Percentiles rank a stretch among this genome's conserved stretches.
Evolutionary conservation across 2,329 filamentous ascomycete genomes (phyloP).

Genomic region (Claviceps maximensis): DNA sequence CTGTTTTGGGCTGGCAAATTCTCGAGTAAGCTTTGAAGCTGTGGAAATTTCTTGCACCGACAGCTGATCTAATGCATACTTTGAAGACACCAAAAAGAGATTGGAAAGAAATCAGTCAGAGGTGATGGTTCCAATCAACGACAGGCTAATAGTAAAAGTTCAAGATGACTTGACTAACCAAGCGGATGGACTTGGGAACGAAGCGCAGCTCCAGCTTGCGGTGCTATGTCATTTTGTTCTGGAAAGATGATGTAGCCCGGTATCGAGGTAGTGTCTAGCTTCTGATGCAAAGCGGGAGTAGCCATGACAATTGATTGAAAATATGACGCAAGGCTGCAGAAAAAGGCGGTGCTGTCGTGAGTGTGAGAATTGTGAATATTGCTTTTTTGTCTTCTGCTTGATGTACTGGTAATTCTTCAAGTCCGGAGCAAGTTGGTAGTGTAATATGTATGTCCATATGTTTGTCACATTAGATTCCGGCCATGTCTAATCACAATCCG

Average conservation of each 20-base stretch:
- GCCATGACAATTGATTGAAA: constrained; percentile 8
- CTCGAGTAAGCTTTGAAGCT: constrained; percentile 35
- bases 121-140: not conserved
- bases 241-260: constrained; percentile 32
- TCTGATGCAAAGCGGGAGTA: constrained; percentile 8
- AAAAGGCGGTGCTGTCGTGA: not conserved
- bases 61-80: constrained; percentile 30
- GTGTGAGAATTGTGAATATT: not conserved
- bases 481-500: not conserved
- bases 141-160: too few relatives aligned
- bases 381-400: not conserved
- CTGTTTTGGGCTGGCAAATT: constrained; percentile 18
- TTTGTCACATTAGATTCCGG: constrained; percentile 1
- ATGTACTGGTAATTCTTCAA: not conserved
- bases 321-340: not conserved
- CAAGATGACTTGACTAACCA: constrained; percentile 11
- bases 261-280: constrained; percentile 27
- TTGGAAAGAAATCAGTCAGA: not conserved
- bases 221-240: constrained; percentile 25
- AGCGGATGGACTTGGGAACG: constrained; percentile 23
- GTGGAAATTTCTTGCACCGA: constrained; percentile 39
- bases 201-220: constrained; percentile 20
- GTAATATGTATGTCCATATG: too few relatives aligned
- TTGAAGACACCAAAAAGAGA: not conserved
- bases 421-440: not conserved